Conservation (phyloP, 192 early-diverging fungal species). For the Funneliformis mosseae region DNA sequence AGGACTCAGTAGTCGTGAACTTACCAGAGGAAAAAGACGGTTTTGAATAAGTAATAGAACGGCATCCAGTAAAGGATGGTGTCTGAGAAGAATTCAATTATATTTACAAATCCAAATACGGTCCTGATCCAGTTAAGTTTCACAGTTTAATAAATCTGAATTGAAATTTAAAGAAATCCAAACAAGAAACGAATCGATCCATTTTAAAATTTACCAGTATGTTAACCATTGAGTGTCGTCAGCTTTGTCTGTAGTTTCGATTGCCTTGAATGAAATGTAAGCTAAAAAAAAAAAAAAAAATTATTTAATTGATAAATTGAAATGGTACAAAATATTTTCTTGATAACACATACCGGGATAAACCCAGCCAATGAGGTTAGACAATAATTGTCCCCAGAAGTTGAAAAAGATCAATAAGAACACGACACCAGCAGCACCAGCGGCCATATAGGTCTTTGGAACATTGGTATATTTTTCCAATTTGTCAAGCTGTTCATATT, state of each 20-base stretch:
- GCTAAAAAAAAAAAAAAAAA: constrained; percentile 47
- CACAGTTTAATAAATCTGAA: background rate
- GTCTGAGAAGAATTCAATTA: constrained; percentile 91
- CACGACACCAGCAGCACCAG: constrained; percentile 63
- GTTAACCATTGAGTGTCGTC: constrained; percentile 91
- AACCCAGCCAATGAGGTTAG: constrained; percentile 84
- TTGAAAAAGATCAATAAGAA: constrained; percentile 90
- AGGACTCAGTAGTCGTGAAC: constrained; percentile 57
- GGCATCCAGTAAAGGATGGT: constrained; percentile 90
- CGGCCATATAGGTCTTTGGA: constrained; percentile 84
- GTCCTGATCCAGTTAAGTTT: constrained; percentile 45
- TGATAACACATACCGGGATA: constrained; percentile 71
- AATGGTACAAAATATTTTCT: background rate
- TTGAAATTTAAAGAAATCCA: background rate
- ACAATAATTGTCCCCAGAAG: constrained; percentile 74
- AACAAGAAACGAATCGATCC: background rate
- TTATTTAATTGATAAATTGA: background rate
- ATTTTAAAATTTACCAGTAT: constrained; percentile 64
- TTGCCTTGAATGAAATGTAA: constrained; percentile 90
- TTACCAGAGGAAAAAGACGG: constrained; percentile 86
- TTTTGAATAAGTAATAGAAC: constrained; percentile 94
- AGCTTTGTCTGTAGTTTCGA: constrained; percentile 76
- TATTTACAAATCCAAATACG: constrained; percentile 87
- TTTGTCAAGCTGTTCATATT: constrained; percentile 63
- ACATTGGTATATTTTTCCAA: constrained; percentile 79